Evolutionary conservation across 1,139 yeast species (phyloP).

Genomic region (Blastobotrys capitulatus): DNA sequence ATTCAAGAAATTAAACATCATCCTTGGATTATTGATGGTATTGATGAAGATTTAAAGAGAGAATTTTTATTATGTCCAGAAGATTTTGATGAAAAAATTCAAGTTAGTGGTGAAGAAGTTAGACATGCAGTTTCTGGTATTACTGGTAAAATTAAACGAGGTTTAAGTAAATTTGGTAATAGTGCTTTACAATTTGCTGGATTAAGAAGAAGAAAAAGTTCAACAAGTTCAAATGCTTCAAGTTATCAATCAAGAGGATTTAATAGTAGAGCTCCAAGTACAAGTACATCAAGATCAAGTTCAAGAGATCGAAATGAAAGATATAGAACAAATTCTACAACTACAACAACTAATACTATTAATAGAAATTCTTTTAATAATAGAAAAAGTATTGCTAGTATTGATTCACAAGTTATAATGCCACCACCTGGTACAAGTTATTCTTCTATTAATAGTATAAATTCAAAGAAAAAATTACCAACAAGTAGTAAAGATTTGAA

Average conservation of each 20-base stretch:
- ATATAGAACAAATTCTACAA: conserved; percentile 8
- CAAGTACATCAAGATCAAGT: conserved; percentile 14
- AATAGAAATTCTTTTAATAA: background rate
- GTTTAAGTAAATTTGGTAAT: conserved; percentile 43
- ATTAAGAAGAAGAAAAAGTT: conserved; percentile 25
- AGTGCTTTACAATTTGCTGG: conserved; percentile 45
- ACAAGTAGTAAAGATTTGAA: conserved; percentile 21
- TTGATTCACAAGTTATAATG: background rate
- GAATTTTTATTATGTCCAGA: conserved; percentile 31
- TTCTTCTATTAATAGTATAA: background rate
- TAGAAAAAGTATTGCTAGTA: background rate
- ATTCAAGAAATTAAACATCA: conserved; percentile 73
- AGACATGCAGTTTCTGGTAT: conserved; percentile 76
- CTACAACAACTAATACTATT: background rate
- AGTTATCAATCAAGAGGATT: background rate
- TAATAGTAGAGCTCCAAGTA: background rate
- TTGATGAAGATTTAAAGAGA: conserved; percentile 41
- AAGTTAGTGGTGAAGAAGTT: conserved; percentile 64
- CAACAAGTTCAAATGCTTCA: conserved; percentile 18
- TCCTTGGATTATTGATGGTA: conserved; percentile 65
- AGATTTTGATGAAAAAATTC: conserved; percentile 38
- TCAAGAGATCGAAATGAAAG: conserved; percentile 16
- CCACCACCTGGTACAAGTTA: background rate
- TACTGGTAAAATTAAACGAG: conserved; percentile 58
- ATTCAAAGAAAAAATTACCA: background rate